A percentile compares a stretch with the other conserved stretches of the same genome.
Evolutionary conservation across 768 basidiomycete species (phyloP).

Genomic region (Tubosaeta sp.): DNA sequence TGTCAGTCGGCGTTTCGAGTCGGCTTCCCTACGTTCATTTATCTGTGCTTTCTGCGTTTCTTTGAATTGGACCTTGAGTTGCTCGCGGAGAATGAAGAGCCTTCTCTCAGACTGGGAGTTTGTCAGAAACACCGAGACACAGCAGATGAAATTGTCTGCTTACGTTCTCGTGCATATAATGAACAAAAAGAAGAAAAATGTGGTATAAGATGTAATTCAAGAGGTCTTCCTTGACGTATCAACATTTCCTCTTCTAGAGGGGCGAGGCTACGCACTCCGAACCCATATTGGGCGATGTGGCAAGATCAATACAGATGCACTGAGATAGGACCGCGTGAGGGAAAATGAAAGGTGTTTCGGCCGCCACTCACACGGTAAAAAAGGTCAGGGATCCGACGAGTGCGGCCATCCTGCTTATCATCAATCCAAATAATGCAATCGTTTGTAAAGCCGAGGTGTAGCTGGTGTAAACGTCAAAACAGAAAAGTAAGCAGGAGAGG

Average conservation of each 20-base stretch:
- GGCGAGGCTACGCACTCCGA: conserved; percentile 31
- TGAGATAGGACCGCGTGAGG: conserved; percentile 13
- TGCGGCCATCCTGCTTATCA: conserved; percentile 63
- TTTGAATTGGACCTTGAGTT: conserved; percentile 69
- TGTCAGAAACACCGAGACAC: conserved; percentile 2
- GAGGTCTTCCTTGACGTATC: conserved; percentile 38
- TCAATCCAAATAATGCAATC: conserved; percentile 68
- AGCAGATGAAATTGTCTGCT: conserved; percentile 12
- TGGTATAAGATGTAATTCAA: conserved; percentile 78
- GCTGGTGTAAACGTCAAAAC: conserved; percentile 11
- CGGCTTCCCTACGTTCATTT: conserved; percentile 68
- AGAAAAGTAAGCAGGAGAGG: neutral
- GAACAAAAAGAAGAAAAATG: conserved; percentile 72
- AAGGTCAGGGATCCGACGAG: conserved; percentile 54
- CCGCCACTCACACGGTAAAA: conserved; percentile 45
- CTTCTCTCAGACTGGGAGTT: conserved; percentile 46
- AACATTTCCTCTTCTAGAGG: neutral
- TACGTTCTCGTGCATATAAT: conserved; percentile 61
- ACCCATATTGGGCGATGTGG: conserved; percentile 36
- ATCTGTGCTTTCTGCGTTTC: conserved; percentile 72
- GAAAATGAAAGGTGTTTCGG: conserved; percentile 14
- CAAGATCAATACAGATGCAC: conserved; percentile 34
- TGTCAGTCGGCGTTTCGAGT: conserved; percentile 78
- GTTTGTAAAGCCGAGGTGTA: conserved; percentile 42
- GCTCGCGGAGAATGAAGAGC: conserved; percentile 64